Evolutionary conservation across 352 stramenopile genomes (phyloP).

Genomic region (Plasmopara viticola): DNA sequence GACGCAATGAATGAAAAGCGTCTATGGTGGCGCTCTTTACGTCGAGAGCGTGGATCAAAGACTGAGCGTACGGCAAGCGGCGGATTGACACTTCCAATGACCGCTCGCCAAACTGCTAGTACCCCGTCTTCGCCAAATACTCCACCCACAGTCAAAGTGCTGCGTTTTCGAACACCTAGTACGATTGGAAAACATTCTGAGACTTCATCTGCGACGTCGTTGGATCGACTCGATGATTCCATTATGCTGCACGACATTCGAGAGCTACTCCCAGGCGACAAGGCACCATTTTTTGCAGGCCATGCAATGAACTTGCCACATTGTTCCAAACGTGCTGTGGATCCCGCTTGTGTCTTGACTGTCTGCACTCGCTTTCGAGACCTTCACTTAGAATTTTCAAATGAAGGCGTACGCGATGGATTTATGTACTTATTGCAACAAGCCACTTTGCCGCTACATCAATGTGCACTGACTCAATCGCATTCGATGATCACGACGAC

Average conservation of each 20-base stretch:
- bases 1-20: slow-evolving; percentile 54
- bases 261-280: slow-evolving; percentile 34
- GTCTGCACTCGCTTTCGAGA: slow-evolving; percentile 55
- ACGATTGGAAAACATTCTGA: slow-evolving; percentile 7
- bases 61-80: slow-evolving; percentile 60
- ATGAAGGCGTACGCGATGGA: slow-evolving; percentile 56
- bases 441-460: slow-evolving; percentile 44
- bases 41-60: slow-evolving; percentile 44
- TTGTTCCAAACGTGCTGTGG: slow-evolving; percentile 45
- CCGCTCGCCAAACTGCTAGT: slow-evolving; percentile 24
- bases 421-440: slow-evolving; percentile 68
- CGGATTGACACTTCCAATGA: slow-evolving; percentile 49
- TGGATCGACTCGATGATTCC: slow-evolving; percentile 41
- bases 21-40: slow-evolving; percentile 67
- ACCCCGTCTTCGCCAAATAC: slow-evolving; percentile 31
- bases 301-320: slow-evolving; percentile 36
- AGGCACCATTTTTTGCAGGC: slow-evolving; percentile 52
- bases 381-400: slow-evolving; percentile 64
- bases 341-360: slow-evolving; percentile 50
- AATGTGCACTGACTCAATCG: slow-evolving; percentile 7
- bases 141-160: slow-evolving; percentile 9
- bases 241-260: slow-evolving; percentile 57
- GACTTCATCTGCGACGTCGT: slow-evolving; percentile 15
- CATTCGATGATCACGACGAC: slow-evolving; percentile 14
- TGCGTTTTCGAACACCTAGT: slow-evolving; percentile 12